A percentile compares a stretch with the other conserved stretches of the same genome.
Conservation (phyloP, 352 stramenopile species). For the Vaucheria bursata region DNA sequence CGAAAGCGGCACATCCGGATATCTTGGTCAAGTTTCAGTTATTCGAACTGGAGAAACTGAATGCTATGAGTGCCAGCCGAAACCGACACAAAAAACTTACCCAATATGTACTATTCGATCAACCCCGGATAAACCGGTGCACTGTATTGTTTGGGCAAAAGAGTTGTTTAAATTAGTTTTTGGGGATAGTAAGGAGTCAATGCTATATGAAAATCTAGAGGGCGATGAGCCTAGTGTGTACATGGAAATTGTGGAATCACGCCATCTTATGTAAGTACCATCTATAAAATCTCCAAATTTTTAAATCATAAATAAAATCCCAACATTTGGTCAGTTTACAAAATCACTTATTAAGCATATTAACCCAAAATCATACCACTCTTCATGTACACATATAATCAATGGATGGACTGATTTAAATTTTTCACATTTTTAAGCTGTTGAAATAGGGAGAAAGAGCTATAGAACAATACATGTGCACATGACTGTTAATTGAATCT, state of each 20-base stretch:
- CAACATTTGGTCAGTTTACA: neutral
- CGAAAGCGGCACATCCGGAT: conserved; percentile 96
- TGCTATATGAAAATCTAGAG: conserved; percentile 82
- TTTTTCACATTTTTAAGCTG: too few species aligned
- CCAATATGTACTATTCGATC: conserved; percentile 98
- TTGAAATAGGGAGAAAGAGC: too few species aligned
- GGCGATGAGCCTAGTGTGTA: conserved; percentile 54
- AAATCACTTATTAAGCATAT: too few species aligned
- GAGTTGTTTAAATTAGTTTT: conserved; percentile 81
- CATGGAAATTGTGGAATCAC: conserved; percentile 59
- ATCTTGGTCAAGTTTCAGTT: conserved; percentile 91
- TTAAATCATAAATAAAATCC: conserved; percentile 8
- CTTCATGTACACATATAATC: too few species aligned
- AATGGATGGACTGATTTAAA: too few species aligned
- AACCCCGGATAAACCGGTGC: conserved; percentile 96
- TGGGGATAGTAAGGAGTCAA: conserved; percentile 67
- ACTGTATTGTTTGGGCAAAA: conserved; percentile 99
- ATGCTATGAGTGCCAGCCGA: conserved; percentile 97
- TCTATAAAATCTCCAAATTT: conserved; percentile 27
- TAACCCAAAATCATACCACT: too few species aligned
- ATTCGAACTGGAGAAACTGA: conserved; percentile 93
- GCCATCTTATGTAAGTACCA: conserved; percentile 20
- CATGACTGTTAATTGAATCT: too few species aligned
- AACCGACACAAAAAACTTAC: conserved; percentile 92
- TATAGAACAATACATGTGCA: too few species aligned